Conservation (phyloP, 495 filamentous ascomycete genomes). For the Penicillium malachiteum region DNA sequence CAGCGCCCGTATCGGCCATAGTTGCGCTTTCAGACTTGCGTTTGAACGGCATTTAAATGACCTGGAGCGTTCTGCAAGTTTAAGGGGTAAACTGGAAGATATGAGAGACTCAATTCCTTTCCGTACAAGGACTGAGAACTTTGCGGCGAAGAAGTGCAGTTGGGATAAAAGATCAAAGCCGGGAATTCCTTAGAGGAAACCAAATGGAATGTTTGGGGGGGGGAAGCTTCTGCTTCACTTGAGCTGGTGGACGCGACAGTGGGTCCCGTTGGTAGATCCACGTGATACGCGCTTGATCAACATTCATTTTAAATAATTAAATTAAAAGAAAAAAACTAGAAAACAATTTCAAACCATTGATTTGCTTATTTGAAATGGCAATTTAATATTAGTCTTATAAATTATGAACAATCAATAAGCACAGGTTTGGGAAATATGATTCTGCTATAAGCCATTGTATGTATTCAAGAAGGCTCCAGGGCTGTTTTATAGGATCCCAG, state of each 20-base stretch:
- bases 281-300: conserved; percentile 5
- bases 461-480: too few species aligned
- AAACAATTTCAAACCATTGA: too few species aligned
- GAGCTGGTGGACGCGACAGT: conserved; percentile 14
- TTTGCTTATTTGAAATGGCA: too few species aligned
- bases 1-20: conserved; percentile 15
- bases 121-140: background rate
- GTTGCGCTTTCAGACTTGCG: conserved; percentile 26
- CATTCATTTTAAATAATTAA: background rate
- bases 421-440: too few species aligned
- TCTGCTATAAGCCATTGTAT: too few species aligned
- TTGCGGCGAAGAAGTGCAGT: background rate
- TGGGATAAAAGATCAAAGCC: too few species aligned
- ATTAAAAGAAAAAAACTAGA: too few species aligned
- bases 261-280: conserved; percentile 5
- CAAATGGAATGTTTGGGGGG: background rate
- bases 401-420: too few species aligned
- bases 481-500: too few species aligned
- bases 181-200: background rate
- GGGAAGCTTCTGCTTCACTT: conserved; percentile 4
- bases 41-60: conserved; percentile 22
- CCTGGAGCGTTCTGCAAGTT: background rate
- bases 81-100: background rate
- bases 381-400: too few species aligned
- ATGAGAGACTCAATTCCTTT: background rate